phyloP scores from a whole-genome alignment of 106 monocot species.

The Acanthochlamys bracteata region DNA sequence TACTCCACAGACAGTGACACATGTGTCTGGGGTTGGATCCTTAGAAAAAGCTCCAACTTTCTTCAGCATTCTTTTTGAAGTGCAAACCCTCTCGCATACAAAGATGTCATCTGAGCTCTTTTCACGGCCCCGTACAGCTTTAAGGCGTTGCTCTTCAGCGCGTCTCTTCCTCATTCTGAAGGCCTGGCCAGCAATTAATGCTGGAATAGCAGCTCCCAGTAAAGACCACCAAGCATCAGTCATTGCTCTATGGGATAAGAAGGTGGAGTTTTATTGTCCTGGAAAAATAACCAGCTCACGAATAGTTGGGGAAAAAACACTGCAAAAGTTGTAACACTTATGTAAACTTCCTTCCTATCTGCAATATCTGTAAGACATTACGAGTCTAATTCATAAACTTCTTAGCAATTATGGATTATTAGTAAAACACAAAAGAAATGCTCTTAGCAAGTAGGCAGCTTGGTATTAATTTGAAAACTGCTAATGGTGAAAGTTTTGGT shows the following conservation, averaged over 20 bases:
- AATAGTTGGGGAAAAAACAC: no score
- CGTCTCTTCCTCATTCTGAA: conserved; percentile 51
- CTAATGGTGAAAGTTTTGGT: no score
- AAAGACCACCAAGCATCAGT: conserved; percentile 87
- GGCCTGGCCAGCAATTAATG: conserved; percentile 61
- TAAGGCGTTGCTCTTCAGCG: conserved; percentile 63
- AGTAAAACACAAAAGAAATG: no score
- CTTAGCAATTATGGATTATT: no score
- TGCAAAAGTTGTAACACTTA: no score
- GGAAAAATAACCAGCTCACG: no score
- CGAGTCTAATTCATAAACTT: no score
- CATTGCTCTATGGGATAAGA: conserved; percentile 21
- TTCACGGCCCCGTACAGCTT: conserved; percentile 66
- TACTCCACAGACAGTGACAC: conserved; percentile 91
- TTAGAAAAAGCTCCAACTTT: conserved; percentile 95
- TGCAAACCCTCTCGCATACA: conserved; percentile 93
- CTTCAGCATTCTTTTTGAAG: conserved; percentile 93
- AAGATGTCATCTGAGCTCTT: conserved; percentile 88
- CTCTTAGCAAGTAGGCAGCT: no score
- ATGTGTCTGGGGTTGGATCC: conserved; percentile 84
- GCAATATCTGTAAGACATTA: no score
- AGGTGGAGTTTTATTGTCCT: no score
- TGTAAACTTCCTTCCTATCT: no score
- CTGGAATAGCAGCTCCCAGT: conserved; percentile 76
- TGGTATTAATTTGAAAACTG: no score